Conservation (phyloP, 2,329 filamentous ascomycete genomes). For the Pyrenophora seminiperda region DNA sequence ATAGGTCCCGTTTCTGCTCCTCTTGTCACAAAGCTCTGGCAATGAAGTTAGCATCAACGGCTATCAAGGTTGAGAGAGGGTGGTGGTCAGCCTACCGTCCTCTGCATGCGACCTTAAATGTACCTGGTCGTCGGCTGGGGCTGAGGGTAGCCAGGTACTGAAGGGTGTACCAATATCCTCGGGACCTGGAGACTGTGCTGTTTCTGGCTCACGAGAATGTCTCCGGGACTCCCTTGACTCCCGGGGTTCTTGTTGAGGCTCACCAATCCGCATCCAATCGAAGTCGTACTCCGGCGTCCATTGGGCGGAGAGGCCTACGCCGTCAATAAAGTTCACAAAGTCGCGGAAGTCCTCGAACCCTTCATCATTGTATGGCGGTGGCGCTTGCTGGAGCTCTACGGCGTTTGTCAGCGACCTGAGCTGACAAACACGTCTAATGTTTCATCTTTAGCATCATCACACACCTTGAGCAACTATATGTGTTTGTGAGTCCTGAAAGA, state of each 20-base stretch:
- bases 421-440: background rate
- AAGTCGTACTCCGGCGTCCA: constrained; percentile 42
- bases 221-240: too few relatives aligned
- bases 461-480: constrained; percentile 23
- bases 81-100: constrained; percentile 16
- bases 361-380: constrained; percentile 26
- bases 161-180: constrained; percentile 41
- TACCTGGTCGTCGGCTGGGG: constrained; percentile 36
- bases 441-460: background rate
- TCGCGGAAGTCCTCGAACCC: constrained; percentile 39
- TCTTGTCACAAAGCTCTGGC: constrained; percentile 25
- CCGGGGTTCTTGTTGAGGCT: constrained; percentile 24
- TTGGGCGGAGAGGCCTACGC: constrained; percentile 38
- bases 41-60: background rate
- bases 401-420: constrained; percentile 1
- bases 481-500: constrained; percentile 19
- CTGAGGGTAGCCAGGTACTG: constrained; percentile 39
- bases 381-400: constrained; percentile 12
- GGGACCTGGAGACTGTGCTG: constrained; percentile 21
- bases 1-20: constrained; percentile 28
- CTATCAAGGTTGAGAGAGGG: background rate
- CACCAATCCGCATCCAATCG: constrained; percentile 32
- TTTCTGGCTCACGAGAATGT: constrained; percentile 25
- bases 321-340: constrained; percentile 42
- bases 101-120: constrained; percentile 27